Conservation (phyloP, 2,329 filamentous ascomycete genomes). For the Colletotrichum costaricense region DNA sequence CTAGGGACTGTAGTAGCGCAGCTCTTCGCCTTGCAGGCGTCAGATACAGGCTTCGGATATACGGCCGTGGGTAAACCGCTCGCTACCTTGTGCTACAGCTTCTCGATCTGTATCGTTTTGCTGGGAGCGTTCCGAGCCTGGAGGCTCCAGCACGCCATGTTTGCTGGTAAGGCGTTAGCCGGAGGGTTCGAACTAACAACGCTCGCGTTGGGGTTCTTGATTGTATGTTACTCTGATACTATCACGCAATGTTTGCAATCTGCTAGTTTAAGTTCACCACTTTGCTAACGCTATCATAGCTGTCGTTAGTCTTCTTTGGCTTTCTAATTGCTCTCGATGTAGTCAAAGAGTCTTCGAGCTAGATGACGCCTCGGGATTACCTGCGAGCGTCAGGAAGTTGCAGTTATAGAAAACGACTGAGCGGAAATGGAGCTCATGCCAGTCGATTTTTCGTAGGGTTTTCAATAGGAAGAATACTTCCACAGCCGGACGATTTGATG, state of each 20-base stretch:
- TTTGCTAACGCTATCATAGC: slow-evolving; percentile 1
- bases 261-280: too few relatives aligned
- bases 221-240: slow-evolving; percentile 23
- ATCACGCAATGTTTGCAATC: too few relatives aligned
- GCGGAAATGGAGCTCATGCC: neutral
- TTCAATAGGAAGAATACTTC: neutral
- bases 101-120: slow-evolving; percentile 50
- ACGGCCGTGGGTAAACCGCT: slow-evolving; percentile 71
- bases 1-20: slow-evolving; percentile 74
- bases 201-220: slow-evolving; percentile 24
- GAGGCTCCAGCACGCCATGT: slow-evolving; percentile 45
- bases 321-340: slow-evolving; percentile 34
- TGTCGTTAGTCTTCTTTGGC: slow-evolving; percentile 25
- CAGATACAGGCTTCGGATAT: slow-evolving; percentile 63
- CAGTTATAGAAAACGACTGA: neutral
- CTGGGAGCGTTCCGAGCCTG: slow-evolving; percentile 45
- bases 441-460: neutral
- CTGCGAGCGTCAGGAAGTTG: neutral
- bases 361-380: too few relatives aligned
- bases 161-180: slow-evolving; percentile 44
- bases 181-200: slow-evolving; percentile 45
- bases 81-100: slow-evolving; percentile 51
- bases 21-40: slow-evolving; percentile 67
- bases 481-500: neutral
- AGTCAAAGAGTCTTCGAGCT: slow-evolving; percentile 24